Evolutionary conservation across 257 asterid species (phyloP).

Genomic region (Coffea eugenioides): DNA sequence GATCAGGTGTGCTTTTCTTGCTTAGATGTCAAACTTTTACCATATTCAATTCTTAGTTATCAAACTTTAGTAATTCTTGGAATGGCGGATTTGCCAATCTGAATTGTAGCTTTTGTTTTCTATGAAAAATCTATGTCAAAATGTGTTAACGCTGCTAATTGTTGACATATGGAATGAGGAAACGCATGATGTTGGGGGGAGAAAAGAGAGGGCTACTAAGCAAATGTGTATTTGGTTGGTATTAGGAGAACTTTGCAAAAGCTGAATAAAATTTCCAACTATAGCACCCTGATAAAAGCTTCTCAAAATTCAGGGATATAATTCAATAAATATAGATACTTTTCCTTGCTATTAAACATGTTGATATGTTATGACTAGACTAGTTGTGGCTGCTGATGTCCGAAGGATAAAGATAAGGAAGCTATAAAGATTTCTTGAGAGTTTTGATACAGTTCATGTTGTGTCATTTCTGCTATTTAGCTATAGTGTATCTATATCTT

Average conservation of each 20-base stretch:
- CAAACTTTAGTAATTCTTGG: not conserved
- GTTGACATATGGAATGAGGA: slow-evolving; percentile 5
- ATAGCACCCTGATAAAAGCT: not conserved
- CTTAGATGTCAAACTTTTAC: not conserved
- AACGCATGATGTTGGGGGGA: not conserved
- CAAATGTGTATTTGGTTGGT: not conserved
- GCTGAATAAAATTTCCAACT: no score
- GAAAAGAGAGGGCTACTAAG: not conserved
- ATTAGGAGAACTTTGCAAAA: not conserved
- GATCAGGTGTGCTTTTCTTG: slow-evolving; percentile 65
- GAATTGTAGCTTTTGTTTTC: not conserved
- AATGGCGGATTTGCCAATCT: not conserved
- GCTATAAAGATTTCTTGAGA: not conserved
- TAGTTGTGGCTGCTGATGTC: not conserved
- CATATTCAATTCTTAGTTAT: not conserved
- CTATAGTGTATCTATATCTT: not conserved
- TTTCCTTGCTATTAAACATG: not conserved
- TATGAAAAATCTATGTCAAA: not conserved
- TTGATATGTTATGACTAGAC: not conserved
- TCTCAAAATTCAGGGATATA: not conserved
- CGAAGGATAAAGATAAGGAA: not conserved
- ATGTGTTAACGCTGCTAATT: not conserved
- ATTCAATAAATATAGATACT: not conserved
- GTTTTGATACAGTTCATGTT: not conserved
- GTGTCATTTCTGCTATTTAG: not conserved